Base-by-base conservation (phyloP, 2,329 filamentous ascomycete genomes). In the Escovopsis sp. region DNA sequence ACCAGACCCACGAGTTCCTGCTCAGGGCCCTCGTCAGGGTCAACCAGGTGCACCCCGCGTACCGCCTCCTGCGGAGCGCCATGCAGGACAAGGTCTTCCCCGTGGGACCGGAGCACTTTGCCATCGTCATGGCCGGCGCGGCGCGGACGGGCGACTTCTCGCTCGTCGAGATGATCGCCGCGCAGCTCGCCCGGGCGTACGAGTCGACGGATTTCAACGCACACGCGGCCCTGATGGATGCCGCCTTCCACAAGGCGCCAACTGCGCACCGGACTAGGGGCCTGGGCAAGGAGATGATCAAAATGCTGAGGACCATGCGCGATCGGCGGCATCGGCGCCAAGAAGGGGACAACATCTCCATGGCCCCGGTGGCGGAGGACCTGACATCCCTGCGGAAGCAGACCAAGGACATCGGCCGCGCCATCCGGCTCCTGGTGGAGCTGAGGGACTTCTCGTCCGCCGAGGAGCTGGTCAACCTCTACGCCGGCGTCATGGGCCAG, bases 381-480 rank as follows among this genome's bases (percentile, higher is more conserved):
- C 39, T 55, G 5, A 42, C 40, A 5, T 47, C 50, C 41, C 47
- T 58, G 27, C 48, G 50, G 44, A 25, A 52, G 47, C 47, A 61
- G 44, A 51, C 55, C 5, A 49, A 49, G 13, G 42, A 48, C 16
- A 45, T 64, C 13, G 60, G 56, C 16, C 57, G 53, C 30, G 60
- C 59, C 13, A 53, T 61, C 34, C 45, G 47, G 25, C 51, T 65
- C 1, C 48, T 67, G 20, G 53, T 60, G 1, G 51, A 58, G 34
- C 50, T 61, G 16, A 53, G 59, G 25, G 61, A 69, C 27, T 71
- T 70, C 36, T 61, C 74, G 5, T 72, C 78, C 6, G 72, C 74
- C 13, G 60, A 71, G 46, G 61, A 73, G 42, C 60, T 85, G 6
- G 68, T 79, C 48, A 61, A 70, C 27, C 54, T 72, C 39, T 82